Base-by-base conservation (phyloP, 1,284 basidiomycete species). In the Pseudozyma thailandica region DNA sequence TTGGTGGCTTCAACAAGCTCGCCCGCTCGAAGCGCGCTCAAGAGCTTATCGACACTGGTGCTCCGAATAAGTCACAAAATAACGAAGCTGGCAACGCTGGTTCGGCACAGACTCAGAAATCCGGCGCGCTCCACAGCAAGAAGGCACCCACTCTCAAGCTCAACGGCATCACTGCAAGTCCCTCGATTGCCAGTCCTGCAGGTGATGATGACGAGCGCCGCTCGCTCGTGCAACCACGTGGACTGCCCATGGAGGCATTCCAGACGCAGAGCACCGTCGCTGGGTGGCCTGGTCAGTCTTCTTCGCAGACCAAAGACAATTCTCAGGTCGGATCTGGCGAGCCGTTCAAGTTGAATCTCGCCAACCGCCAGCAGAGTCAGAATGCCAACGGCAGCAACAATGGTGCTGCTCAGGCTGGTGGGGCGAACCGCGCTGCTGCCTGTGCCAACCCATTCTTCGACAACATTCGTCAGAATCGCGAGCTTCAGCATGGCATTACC, bases 391-490 rank as follows among this genome's bases (percentile, higher is more conserved):
- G 46, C 13, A 25, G 12, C 47, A 38, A 37, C 7, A 16, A 26
- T 30, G 38, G 31, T 18, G 18, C 35, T 20, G 26, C 20, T 0
- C 50, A 64, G 27, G 30, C 51, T 12, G 25, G 8, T 7, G 51
- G 45, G 10, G 21, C 43, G 10, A 49, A 50, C n/a, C 46, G 59
- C 16, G 20, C 52, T 0, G 43, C 52, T 30, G 68, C 65, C 1
- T 71, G 68, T n/a, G 75, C 80, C 26, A 85, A 85, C 42, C 84
- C 84, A 0, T 85, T 85, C 76, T 85, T 94, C 75, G 94, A 98
- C 84, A 91, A 92, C 77, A 92, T 98, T 75, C 90, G 95, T 28
- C 95, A 98, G 84, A 96, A 98, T 79, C 84, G 90, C 16, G 95
- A 98, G 85, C 88, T 96, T 31, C 88, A 89, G 12, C 90, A 92